Evolutionary conservation across 1,284 basidiomycete genomes (phyloP).

Genomic region (Flammula alnicola): DNA sequence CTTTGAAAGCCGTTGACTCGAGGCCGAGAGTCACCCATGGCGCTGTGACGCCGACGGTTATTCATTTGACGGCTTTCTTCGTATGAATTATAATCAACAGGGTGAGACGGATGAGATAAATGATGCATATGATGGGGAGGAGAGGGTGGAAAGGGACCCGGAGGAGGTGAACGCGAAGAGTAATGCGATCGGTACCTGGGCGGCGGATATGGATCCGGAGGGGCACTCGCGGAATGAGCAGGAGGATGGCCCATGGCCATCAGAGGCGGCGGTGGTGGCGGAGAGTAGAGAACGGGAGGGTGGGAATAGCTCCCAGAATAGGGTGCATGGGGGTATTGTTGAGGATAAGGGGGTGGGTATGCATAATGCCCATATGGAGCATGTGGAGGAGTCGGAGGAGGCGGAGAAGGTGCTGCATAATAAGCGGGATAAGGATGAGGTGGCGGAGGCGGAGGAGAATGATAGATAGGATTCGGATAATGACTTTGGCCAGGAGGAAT

Average conservation of each 20-base stretch:
- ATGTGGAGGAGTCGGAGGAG: slow-evolving; percentile 19
- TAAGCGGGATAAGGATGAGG: too few species aligned
- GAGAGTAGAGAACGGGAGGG: slow-evolving; percentile 11
- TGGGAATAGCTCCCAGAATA: slow-evolving; percentile 15
- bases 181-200: slow-evolving; percentile 17
- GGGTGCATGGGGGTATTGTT: slow-evolving; percentile 12
- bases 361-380: slow-evolving; percentile 23
- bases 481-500: slow-evolving; percentile 14
- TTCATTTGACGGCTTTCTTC: slow-evolving; percentile 2
- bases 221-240: slow-evolving; percentile 7
- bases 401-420: slow-evolving; percentile 4
- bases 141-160: slow-evolving; percentile 9
- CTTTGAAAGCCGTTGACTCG: background rate
- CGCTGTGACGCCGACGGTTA: slow-evolving; percentile 7
- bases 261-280: slow-evolving; percentile 15
- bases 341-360: slow-evolving; percentile 17
- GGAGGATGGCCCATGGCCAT: slow-evolving; percentile 8
- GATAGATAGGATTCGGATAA: slow-evolving; percentile 15
- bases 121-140: slow-evolving; percentile 17
- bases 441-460: slow-evolving; percentile 11
- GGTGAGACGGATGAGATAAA: slow-evolving; percentile 9
- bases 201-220: slow-evolving; percentile 14
- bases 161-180: slow-evolving; percentile 14
- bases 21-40: slow-evolving; percentile 1
- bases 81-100: slow-evolving; percentile 5